Evolutionary conservation across 1,139 yeast genomes (phyloP), one percentile per base, ranked within the genome.

Genomic region (Geotrichum klebahnii): DNA sequence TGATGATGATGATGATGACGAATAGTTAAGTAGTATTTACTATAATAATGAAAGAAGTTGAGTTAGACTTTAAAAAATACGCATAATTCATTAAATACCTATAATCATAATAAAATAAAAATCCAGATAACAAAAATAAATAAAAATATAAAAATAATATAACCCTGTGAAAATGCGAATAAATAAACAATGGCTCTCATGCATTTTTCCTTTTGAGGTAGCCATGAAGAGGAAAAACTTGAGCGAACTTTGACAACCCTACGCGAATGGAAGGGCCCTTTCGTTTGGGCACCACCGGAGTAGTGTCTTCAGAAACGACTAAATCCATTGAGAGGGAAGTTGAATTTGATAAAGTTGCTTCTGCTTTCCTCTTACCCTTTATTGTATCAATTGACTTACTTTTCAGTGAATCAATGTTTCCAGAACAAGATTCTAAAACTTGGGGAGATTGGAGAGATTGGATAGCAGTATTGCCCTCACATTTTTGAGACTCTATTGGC

Each of bases 191-290:
- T 9, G 19, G 10, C 26, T 35, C 14, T 33, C 12, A 39, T 26
- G 39, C 26, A 14, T 20, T 22, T 17, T 38, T 39, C 20, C 40
- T 49, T 22, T 43, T 31, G n/a, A 49, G 44, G 22, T 49, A 39
- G 22, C 46, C 40, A 28, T 49, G 52, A 5, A 49, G 39, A n/a
- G 52, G 36, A 8, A 24, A 16, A 17, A 49, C 52, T 23, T 38
- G 29, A 12, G 46, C 48, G 10, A 23, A 26, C 31, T 40, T 49
- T 8, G 52, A 49, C n/a, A 49, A 33, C 5, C 52, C 52, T 8
- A 49, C 52, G 3, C 52, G 48, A 40, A 49, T 26, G 1, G 23
- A 9, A 2, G 39, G 51, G n/a, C 46, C 45, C 6, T 16, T 26
- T 22, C 41, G 33, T 17, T 26, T 14, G 14, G 23, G 14, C 22